Evolutionary conservation across 345 rosid species (phyloP), one percentile per base, ranked within the genome.

Genomic region (Eucalyptus sp.): DNA sequence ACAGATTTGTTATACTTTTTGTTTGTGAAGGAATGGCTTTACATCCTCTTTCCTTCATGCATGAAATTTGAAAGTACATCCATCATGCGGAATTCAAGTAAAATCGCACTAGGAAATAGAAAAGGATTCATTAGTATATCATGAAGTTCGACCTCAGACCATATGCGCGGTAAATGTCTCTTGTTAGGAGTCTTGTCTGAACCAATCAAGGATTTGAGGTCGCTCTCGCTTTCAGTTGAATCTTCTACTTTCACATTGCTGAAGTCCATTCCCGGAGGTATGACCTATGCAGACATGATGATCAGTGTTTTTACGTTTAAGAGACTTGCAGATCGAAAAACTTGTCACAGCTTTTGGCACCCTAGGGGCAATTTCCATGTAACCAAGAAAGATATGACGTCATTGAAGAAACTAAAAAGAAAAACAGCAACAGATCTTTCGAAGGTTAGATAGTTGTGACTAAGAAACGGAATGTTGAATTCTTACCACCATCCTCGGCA

Each of bases 181-280:
- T 94, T 97, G 66, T 85, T 96, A 90, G 92, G 96, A 88, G 90
- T 91, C 89, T 94, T 90, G 88, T 96, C 96, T 29, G 96, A 92
- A 60, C 94, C 94, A 90, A 94, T 91, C 89, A 94, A 89, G 83
- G 94, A 92, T 89, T 93, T 94, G 86, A 95, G 95, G 89, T 93
- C 93, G 17, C 88, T 88, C 86, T 95, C 96, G 49, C 91, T 93
- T 89, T 92, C 96, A 85, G 90, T 22, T 76, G 95, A 90, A 92
- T 93, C 95, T 89, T 93, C 92, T 88, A 93, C 87, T 76, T 89
- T 90, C 46, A 95, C 95, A 22, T 92, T 90, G 94, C 94, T 95
- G 93, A 95, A 95, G 93, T 95, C 96, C 95, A 95, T 93, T 44
- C 96, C 96, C 18, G 95, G 96, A 46, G 96, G 96, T 90, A 95